Base-by-base conservation (phyloP, 2,329 filamentous ascomycete genomes). In the Ophioceras dolichostomum region DNA sequence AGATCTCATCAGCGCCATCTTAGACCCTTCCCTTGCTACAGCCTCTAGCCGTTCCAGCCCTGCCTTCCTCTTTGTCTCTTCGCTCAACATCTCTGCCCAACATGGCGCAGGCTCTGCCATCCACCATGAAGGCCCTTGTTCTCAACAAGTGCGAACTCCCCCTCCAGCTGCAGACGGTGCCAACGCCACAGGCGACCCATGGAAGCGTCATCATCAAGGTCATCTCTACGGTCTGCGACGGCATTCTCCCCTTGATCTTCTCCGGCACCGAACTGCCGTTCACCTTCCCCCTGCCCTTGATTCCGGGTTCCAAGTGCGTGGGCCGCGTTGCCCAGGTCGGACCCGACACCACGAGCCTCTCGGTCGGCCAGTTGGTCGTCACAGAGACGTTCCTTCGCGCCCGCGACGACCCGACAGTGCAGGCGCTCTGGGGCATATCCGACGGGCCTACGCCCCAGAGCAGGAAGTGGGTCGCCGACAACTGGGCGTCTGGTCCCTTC, bases 281-380 rank as follows among this genome's bases (percentile, higher is more conserved):
- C n/a, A n/a, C n/a, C n/a, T n/a, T n/a, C n/a, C n/a, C n/a, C n/a
- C n/a, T n/a, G n/a, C n/a, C n/a, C n/a, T n/a, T n/a, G n/a, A n/a
- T n/a, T n/a, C n/a, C n/a, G n/a, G n/a, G n/a, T n/a, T n/a, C n/a
- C n/a, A n/a, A n/a, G n/a, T n/a, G n/a, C n/a, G 43, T 62, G n/a
- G 59, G 51, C 3, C 54, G 58, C 19, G 40, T 62, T 5, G 53
- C 42, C 5, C 49, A 52, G 16, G 27, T 47, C 3, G 56, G 55
- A 3, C 49, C 53, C 2, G 58, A 62, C 43, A 47, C 54, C 4
- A 52, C 51, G 1, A 38, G 36, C 4, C 40, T 61, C 4, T 17
- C 36, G 13, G 40, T 43, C 7, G 58, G 57, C 4, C 47, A 60
- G 37, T 49, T 62, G 2, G 57, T 61, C 8, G 45, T 51, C 26